Conservation (phyloP, 106 monocot genomes). For the Dendrobium catenatum region DNA sequence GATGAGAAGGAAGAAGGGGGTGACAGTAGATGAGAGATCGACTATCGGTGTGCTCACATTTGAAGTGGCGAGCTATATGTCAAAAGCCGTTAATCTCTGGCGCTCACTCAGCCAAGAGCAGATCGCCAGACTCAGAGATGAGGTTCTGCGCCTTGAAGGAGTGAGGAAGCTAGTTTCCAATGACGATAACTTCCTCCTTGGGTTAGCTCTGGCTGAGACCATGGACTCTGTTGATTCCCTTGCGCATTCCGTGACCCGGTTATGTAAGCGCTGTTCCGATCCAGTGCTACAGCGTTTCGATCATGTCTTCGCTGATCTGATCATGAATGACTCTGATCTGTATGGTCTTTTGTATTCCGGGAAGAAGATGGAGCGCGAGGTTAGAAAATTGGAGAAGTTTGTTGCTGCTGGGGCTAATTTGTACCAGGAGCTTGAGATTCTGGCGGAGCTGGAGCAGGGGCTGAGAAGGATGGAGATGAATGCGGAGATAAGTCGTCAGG, state of each 20-base stretch:
- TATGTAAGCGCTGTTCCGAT: constrained; percentile 38
- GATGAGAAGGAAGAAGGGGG: not conserved
- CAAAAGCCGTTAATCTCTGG: constrained; percentile 50
- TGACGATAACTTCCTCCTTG: constrained; percentile 42
- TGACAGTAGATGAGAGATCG: not conserved
- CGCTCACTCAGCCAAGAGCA: constrained; percentile 37
- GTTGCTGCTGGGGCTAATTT: constrained; percentile 34
- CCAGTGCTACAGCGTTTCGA: constrained; percentile 48
- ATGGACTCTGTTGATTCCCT: constrained; percentile 36
- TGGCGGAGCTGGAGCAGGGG: constrained; percentile 59
- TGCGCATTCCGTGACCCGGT: constrained; percentile 26
- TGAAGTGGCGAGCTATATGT: constrained; percentile 52
- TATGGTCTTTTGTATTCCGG: constrained; percentile 22
- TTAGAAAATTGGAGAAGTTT: constrained; percentile 60
- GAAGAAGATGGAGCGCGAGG: constrained; percentile 40
- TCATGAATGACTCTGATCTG: constrained; percentile 15
- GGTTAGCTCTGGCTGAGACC: constrained; percentile 50
- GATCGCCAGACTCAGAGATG: constrained; percentile 29
- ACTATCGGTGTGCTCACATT: constrained; percentile 51
- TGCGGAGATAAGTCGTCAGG: not conserved
- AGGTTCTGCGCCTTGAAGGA: constrained; percentile 33
- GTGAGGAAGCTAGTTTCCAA: constrained; percentile 59
- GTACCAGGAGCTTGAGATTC: constrained; percentile 63
- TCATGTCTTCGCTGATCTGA: constrained; percentile 26
- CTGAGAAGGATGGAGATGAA: constrained; percentile 25